Evolutionary conservation across 208 protist genomes (phyloP).

Genomic region (Trypanosoma vivax): DNA sequence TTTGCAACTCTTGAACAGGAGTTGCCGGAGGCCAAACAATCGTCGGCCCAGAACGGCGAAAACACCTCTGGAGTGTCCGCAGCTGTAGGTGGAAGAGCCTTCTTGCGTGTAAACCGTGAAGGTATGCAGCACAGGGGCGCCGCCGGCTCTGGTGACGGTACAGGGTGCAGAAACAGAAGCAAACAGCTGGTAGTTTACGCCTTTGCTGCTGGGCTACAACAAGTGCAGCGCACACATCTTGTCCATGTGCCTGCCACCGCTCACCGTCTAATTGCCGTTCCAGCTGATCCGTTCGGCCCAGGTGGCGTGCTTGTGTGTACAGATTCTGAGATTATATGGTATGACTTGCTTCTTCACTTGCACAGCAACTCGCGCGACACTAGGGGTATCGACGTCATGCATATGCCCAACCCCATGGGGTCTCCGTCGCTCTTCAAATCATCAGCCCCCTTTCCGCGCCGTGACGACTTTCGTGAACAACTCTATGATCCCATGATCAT

Average conservation of each 20-base stretch:
- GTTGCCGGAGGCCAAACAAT: slow-evolving; percentile 31
- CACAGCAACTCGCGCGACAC: slow-evolving; percentile 16
- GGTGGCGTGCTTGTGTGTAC: slow-evolving; percentile 96
- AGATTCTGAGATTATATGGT: slow-evolving; percentile 93
- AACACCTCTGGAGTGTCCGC: slow-evolving; percentile 3
- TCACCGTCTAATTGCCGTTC: slow-evolving; percentile 87
- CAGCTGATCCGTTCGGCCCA: slow-evolving; percentile 85
- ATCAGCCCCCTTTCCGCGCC: slow-evolving; percentile 61
- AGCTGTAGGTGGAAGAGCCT: slow-evolving; percentile 9
- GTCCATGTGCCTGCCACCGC: slow-evolving; percentile 87
- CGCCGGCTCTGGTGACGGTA: background rate
- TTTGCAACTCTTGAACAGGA: slow-evolving; percentile 81
- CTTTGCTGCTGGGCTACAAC: slow-evolving; percentile 96
- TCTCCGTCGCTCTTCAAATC: slow-evolving; percentile 66
- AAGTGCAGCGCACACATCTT: slow-evolving; percentile 95
- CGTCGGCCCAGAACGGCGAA: too few species aligned
- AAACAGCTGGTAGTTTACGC: slow-evolving; percentile 91
- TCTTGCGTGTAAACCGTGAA: slow-evolving; percentile 11
- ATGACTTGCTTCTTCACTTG: slow-evolving; percentile 58
- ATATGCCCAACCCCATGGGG: slow-evolving; percentile 4
- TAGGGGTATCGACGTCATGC: background rate
- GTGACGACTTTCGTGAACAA: slow-evolving; percentile 62
- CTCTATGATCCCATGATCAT: slow-evolving; percentile 91
- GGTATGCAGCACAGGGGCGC: background rate
- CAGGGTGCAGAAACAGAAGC: background rate